A percentile compares a stretch with the other conserved stretches of the same genome.
phyloP scores from a whole-genome alignment of 106 monocot genomes.

The Dendrobium nobile region DNA sequence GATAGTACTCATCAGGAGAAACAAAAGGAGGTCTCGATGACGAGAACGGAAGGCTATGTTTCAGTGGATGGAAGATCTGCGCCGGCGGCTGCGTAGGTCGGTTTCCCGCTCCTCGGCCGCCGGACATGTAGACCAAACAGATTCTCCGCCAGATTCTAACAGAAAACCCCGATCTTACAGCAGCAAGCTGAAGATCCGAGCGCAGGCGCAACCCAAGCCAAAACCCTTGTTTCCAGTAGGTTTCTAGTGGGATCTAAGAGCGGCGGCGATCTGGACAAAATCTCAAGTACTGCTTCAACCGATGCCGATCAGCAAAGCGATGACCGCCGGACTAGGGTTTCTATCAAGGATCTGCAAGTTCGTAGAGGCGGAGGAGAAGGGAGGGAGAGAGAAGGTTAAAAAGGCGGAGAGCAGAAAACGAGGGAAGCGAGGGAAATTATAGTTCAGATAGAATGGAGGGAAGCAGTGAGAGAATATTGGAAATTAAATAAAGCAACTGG shows the following conservation, averaged over 20 bases:
- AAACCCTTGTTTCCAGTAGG: slow-evolving; percentile 5
- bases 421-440: slow-evolving; percentile 67
- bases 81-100: slow-evolving; percentile 22
- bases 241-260: background rate
- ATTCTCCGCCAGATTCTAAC: background rate
- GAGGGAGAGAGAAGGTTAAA: slow-evolving; percentile 1
- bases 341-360: background rate
- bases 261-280: background rate
- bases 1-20: slow-evolving; percentile 61
- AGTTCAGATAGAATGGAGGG: slow-evolving; percentile 40
- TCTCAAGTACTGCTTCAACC: background rate
- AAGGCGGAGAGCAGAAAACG: slow-evolving; percentile 39
- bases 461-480: slow-evolving; percentile 5
- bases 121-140: slow-evolving; percentile 7
- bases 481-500: slow-evolving; percentile 5
- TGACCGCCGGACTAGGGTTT: slow-evolving; percentile 10
- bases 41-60: slow-evolving; percentile 40
- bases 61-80: slow-evolving; percentile 49
- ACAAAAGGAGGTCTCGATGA: slow-evolving; percentile 39
- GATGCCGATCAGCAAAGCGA: background rate
- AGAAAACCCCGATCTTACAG: slow-evolving; percentile 5
- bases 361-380: background rate
- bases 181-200: background rate
- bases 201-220: background rate
- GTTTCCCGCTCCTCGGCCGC: slow-evolving; percentile 26